These are phyloP conservation scores for Aspergillus baeticus DNA, from an alignment of 495 filamentous ascomycete species.

Conservation along the genomic window DNA sequence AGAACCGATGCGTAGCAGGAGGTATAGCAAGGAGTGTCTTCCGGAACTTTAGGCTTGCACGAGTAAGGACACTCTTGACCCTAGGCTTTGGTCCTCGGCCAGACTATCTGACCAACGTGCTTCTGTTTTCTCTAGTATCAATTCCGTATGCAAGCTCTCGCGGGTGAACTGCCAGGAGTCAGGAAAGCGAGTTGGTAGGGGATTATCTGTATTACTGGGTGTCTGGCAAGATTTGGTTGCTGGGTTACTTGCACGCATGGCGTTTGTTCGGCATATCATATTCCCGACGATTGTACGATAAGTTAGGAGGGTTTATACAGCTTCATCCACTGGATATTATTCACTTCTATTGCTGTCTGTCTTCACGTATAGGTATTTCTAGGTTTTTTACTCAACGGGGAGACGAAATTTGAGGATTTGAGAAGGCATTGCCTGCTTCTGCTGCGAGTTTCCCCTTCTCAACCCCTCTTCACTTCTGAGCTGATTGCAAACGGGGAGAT, in stretches of 20 bases:
- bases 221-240: constrained; percentile 21
- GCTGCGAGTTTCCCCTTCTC: background rate
- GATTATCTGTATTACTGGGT: constrained; percentile 6
- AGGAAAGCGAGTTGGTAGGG: constrained; percentile 90
- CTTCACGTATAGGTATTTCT: background rate
- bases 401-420: too few species aligned
- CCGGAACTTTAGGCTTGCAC: constrained; percentile 83
- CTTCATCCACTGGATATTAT: background rate
- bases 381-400: too few species aligned
- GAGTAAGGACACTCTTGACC: constrained; percentile 57
- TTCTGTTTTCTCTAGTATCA: constrained; percentile 62
- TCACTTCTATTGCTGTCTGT: background rate
- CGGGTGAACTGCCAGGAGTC: constrained; percentile 87
- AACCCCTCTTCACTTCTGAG: background rate
- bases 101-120: constrained; percentile 30
- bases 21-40: constrained; percentile 85
- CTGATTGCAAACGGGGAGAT: background rate
- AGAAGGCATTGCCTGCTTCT: too few species aligned
- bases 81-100: background rate
- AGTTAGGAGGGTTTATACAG: constrained; percentile 8
- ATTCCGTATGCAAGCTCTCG: constrained; percentile 85
- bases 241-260: constrained; percentile 25
- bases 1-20: constrained; percentile 86
- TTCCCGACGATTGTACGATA: constrained; percentile 36
- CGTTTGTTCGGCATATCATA: constrained; percentile 30